A percentile compares a stretch with the other conserved stretches of the same genome.
phyloP scores from a whole-genome alignment of 225 moss, liverwort and hornwort species.

The Sphagnum contortum region DNA sequence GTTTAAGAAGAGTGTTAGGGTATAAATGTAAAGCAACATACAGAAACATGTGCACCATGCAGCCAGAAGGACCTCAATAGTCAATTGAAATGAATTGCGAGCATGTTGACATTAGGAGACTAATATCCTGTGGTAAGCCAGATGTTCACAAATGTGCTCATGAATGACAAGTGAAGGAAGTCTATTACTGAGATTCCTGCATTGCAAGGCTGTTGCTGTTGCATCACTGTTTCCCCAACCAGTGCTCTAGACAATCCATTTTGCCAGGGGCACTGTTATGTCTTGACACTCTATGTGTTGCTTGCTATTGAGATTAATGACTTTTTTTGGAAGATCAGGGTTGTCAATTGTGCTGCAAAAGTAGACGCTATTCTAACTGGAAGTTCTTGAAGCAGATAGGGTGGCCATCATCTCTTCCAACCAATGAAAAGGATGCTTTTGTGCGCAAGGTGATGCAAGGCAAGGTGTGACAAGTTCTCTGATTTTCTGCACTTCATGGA shows the following conservation, averaged over 20 bases:
- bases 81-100: not conserved
- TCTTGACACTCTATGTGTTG: not conserved
- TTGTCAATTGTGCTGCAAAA: not conserved
- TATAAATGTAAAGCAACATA: not conserved
- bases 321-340: not conserved
- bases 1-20: not conserved
- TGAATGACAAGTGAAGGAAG: no score
- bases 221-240: no score
- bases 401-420: constrained; percentile 88
- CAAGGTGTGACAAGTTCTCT: constrained; percentile 40
- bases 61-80: not conserved
- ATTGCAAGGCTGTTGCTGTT: no score
- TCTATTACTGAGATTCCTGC: no score
- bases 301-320: not conserved
- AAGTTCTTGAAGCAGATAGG: constrained; percentile 51
- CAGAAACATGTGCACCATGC: not conserved
- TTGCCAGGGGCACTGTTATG: not conserved
- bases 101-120: no score
- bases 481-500: not conserved
- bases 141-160: no score
- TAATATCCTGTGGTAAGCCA: no score
- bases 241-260: no score
- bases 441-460: constrained; percentile 57
- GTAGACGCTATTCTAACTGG: constrained; percentile 6
- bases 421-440: constrained; percentile 58